phyloP scores from a whole-genome alignment of 2,329 filamentous ascomycete species.

The Colletotrichum sp. region DNA sequence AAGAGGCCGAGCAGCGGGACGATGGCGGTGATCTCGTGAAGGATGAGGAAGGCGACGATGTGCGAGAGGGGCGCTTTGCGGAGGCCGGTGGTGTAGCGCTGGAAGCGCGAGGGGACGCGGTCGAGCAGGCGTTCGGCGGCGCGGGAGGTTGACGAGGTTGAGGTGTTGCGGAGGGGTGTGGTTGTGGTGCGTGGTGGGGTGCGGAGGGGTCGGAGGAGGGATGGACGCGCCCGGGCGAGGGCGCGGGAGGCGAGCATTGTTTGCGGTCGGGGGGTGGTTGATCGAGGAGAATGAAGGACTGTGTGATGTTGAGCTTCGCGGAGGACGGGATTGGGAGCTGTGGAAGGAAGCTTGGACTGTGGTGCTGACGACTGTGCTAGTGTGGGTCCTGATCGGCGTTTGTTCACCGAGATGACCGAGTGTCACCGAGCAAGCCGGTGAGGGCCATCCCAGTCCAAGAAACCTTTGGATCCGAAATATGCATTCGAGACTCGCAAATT shows the following conservation, averaged over 20 bases:
- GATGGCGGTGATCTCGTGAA: conserved; percentile 92
- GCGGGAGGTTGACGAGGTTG: conserved; percentile 31
- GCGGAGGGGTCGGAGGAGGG: background rate
- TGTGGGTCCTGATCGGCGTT: background rate
- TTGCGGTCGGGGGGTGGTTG: too few species aligned
- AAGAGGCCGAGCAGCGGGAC: conserved; percentile 79
- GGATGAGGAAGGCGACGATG: conserved; percentile 82
- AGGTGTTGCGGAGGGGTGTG: background rate
- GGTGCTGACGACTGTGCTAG: background rate
- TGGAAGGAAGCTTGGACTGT: background rate
- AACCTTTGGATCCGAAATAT: too few species aligned
- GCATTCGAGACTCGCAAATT: too few species aligned
- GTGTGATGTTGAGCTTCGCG: background rate
- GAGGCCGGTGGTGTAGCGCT: conserved; percentile 72
- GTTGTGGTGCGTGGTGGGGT: background rate
- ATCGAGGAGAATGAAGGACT: too few species aligned
- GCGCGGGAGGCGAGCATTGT: conserved; percentile 4
- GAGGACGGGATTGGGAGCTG: background rate
- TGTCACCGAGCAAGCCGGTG: background rate
- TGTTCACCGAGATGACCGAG: background rate
- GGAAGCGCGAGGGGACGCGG: conserved; percentile 70
- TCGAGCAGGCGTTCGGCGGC: conserved; percentile 49
- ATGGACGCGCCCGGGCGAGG: background rate
- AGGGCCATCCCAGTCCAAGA: too few species aligned
- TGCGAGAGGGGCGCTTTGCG: conserved; percentile 81